These are phyloP conservation scores for Anisodus acutangulus DNA, from an alignment of 257 asterid species.

Conservation along the genomic window DNA sequence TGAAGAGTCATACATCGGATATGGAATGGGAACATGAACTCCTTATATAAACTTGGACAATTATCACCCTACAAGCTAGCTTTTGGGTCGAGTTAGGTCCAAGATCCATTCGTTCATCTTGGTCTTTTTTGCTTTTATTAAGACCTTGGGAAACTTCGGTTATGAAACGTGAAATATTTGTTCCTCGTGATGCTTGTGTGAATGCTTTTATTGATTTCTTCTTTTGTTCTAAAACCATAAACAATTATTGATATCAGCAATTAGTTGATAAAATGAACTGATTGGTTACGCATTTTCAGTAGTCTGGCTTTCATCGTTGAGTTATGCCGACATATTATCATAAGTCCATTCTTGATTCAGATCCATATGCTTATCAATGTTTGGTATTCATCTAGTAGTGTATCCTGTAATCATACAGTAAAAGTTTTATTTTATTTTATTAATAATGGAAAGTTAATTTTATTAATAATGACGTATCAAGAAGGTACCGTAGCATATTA, in stretches of 20 bases:
- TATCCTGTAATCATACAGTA: not conserved
- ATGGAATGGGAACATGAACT: no score
- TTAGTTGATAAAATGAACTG: not conserved
- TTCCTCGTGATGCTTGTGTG: not conserved
- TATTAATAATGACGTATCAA: not conserved
- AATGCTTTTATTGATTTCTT: conserved; percentile 15
- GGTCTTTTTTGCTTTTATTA: conserved; percentile 19
- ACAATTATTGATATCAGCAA: not conserved
- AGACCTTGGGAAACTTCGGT: not conserved
- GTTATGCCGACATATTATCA: conserved; percentile 1
- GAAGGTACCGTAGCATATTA: not conserved
- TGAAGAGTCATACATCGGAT: no score
- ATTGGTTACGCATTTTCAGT: conserved; percentile 14
- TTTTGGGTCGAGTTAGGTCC: no score
- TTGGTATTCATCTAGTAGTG: conserved; percentile 18
- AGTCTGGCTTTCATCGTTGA: conserved; percentile 3
- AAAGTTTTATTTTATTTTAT: not conserved
- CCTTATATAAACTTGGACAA: no score
- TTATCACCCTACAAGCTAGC: no score
- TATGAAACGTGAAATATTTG: conserved; percentile 2
- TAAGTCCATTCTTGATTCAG: not conserved
- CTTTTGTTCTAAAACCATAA: conserved; percentile 18
- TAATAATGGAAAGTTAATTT: not conserved
- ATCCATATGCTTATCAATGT: not conserved
- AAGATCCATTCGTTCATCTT: no score